Evolutionary conservation across 805 yeast genomes (phyloP).

Genomic region (Kluyveromyces aestuarii): DNA sequence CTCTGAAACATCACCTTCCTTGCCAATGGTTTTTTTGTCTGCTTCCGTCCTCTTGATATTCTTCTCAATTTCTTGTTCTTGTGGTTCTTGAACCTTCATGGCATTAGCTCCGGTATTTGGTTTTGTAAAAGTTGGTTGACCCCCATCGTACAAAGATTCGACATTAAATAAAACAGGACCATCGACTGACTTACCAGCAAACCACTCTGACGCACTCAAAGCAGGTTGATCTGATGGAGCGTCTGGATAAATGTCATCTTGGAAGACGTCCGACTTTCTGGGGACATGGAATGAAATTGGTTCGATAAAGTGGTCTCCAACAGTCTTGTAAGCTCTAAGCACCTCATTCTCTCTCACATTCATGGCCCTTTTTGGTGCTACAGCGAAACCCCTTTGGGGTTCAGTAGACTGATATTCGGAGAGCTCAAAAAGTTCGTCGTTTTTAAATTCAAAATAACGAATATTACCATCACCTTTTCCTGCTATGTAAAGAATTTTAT

Average conservation of each 20-base stretch:
- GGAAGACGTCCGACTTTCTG: slow-evolving; percentile 87
- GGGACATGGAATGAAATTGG: slow-evolving; percentile 92
- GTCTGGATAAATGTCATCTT: slow-evolving; percentile 87
- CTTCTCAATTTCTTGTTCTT: slow-evolving; percentile 1
- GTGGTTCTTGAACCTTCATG: slow-evolving; percentile 11
- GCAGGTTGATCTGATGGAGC: slow-evolving; percentile 79
- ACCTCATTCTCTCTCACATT: slow-evolving; percentile 80
- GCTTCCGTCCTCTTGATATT: background rate
- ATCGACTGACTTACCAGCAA: slow-evolving; percentile 64
- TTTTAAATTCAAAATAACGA: slow-evolving; percentile 82
- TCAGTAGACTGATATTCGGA: slow-evolving; percentile 86
- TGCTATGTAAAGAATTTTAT: slow-evolving; percentile 74
- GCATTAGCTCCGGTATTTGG: slow-evolving; percentile 23
- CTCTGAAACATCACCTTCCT: slow-evolving; percentile 55
- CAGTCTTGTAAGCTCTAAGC: slow-evolving; percentile 74
- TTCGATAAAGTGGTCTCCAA: slow-evolving; percentile 74
- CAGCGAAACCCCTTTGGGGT: slow-evolving; percentile 94
- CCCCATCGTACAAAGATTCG: slow-evolving; percentile 73
- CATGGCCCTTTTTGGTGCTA: slow-evolving; percentile 76
- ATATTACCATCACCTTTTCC: slow-evolving; percentile 99
- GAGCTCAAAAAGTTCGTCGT: slow-evolving; percentile 72
- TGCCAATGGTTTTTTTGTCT: slow-evolving; percentile 46
- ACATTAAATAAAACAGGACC: slow-evolving; percentile 76
- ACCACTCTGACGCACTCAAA: slow-evolving; percentile 69
- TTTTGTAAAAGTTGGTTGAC: slow-evolving; percentile 37